Base-by-base conservation (phyloP, 1,139 yeast genomes). In the Barnettozyma hawaiiensis region DNA sequence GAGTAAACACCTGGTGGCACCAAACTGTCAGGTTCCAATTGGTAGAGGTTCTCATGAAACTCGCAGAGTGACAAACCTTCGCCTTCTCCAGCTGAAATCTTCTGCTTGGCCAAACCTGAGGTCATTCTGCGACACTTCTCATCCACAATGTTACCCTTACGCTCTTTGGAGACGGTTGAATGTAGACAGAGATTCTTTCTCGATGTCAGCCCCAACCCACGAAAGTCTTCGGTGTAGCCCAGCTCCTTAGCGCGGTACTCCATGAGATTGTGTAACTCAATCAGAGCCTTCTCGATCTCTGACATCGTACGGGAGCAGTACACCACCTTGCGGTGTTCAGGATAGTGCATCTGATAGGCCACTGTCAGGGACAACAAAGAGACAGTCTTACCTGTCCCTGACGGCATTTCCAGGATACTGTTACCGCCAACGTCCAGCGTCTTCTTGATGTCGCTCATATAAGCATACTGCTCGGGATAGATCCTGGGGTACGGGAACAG, bases 271-370 rank as follows among this genome's bases (percentile, higher is more conserved):
- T 85, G 82, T 69, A 94, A 71, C 67, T 92, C 99, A n/a, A 90
- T 87, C 61, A 92, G 68, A 0, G 98, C 97, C 66, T 92, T 92
- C 66, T 92, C 98, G 60, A 92, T 92, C 68, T 92, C 99, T 9
- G 97, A 86, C 98, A 92, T 92, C 29, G 99, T 92, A 74, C 99
- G 97, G 6, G 98, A 92, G 64, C 99, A 92, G 64, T 92, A 92
- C 7, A 92, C 86, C 53, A 92, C 80, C 68, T 92, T 92, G 35
- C 98, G 70, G 55, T 87, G 96, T 58, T 92, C 97, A 7, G 97
- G 96, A 61, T 89, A 89, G 63, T 79, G 85, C 85, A 86, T 81
- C 60, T 92, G 99, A 62, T 92, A 94, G 9, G 98, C 96, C 40
- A 92, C 87, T 0, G 97, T 87, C 35, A 92, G 66, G 1, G 97